phyloP scores from a whole-genome alignment of 2,329 filamentous ascomycete species.

The Pleomassaria siparia region DNA sequence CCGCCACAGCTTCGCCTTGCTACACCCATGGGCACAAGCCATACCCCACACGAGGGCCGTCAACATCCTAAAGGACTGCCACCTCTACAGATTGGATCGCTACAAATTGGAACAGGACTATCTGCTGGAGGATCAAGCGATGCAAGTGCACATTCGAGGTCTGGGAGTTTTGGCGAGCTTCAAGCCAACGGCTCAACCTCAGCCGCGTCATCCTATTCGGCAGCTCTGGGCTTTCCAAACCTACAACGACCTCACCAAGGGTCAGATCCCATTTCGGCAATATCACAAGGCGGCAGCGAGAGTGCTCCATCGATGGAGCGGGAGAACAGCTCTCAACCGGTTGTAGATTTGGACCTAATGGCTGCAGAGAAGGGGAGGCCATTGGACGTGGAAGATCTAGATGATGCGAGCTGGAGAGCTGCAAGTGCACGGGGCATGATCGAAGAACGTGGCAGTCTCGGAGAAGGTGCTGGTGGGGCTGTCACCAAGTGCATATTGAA shows the following conservation, averaged over 20 bases:
- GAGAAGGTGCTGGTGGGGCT: conserved; percentile 92
- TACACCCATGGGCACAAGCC: conserved; percentile 82
- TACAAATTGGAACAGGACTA: conserved; percentile 43
- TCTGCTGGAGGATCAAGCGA: conserved; percentile 79
- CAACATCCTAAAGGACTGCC: conserved; percentile 54
- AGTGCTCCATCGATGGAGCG: conserved; percentile 73
- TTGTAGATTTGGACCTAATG: conserved; percentile 77
- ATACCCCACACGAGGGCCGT: conserved; percentile 69
- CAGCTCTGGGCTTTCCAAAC: conserved; percentile 78
- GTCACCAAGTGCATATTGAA: conserved; percentile 89
- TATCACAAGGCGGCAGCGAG: conserved; percentile 74
- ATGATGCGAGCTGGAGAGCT: conserved; percentile 93
- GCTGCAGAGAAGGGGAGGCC: conserved; percentile 79
- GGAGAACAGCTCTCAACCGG: conserved; percentile 76
- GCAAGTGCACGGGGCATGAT: conserved; percentile 88
- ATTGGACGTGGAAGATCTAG: conserved; percentile 89
- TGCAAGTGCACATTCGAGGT: conserved; percentile 77
- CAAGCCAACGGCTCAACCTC: conserved; percentile 79
- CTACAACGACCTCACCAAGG: conserved; percentile 60
- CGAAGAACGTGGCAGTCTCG: conserved; percentile 82
- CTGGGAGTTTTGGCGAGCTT: conserved; percentile 82
- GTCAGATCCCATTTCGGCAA: conserved; percentile 84
- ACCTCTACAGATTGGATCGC: conserved; percentile 51
- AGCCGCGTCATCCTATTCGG: conserved; percentile 79
- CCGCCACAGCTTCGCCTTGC: conserved; percentile 81